Conservation (phyloP, 441 rosid genomes). For the Populus hybrid region DNA sequence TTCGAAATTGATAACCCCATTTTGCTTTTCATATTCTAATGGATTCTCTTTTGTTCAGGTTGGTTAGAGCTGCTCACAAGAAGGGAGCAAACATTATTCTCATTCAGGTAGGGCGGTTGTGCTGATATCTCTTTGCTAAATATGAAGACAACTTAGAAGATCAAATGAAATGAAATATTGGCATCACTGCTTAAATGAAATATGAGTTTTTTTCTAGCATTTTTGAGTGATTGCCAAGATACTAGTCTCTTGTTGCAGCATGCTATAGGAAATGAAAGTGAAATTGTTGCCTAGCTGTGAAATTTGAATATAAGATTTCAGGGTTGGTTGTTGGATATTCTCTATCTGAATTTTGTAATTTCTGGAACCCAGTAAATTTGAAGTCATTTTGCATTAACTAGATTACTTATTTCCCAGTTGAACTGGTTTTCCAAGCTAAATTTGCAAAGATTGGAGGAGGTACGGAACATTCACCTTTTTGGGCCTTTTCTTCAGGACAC, state of each 20-base stretch:
- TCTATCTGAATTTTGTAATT: background rate
- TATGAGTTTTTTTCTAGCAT: background rate
- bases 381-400: slow-evolving; percentile 6
- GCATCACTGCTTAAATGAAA: background rate
- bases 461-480: slow-evolving; percentile 26
- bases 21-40: background rate
- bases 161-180: background rate
- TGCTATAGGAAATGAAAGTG: background rate
- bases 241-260: background rate
- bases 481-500: background rate
- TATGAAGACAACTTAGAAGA: background rate
- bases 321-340: slow-evolving; percentile 40
- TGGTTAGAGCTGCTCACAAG: slow-evolving; percentile 69
- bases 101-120: slow-evolving; percentile 45
- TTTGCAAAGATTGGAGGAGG: slow-evolving; percentile 91
- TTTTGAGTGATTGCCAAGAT: slow-evolving; percentile 35
- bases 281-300: background rate
- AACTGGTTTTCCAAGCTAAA: slow-evolving; percentile 82
- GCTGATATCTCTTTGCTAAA: background rate
- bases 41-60: slow-evolving; percentile 31
- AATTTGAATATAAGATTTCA: slow-evolving; percentile 29
- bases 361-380: slow-evolving; percentile 1
- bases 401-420: slow-evolving; percentile 17
- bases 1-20: no score
- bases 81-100: slow-evolving; percentile 79